Evolutionary conservation across 768 basidiomycete species (phyloP).

Genomic region (Pulveroboletus sp.): DNA sequence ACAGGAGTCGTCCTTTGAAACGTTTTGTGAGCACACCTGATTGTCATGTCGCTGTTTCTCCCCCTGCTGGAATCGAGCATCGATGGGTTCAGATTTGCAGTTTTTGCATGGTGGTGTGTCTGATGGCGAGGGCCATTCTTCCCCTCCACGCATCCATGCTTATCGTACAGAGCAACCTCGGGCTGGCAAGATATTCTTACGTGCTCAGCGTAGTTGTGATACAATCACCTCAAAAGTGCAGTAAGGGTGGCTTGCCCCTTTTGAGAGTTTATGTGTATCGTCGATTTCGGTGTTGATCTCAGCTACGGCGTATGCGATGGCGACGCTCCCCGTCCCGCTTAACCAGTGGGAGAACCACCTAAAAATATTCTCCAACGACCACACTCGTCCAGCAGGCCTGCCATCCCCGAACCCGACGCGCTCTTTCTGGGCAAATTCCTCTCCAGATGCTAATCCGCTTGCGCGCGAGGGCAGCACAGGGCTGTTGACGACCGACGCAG

Average conservation of each 20-base stretch:
- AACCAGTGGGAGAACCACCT: constrained; percentile 2
- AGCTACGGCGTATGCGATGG: constrained; percentile 6
- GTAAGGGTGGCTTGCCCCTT: too few relatives aligned
- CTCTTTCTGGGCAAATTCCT: constrained; percentile 67
- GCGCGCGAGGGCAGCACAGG: constrained; percentile 64
- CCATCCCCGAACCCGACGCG: constrained; percentile 62
- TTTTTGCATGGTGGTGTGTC: too few relatives aligned
- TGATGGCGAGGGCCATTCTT: too few relatives aligned
- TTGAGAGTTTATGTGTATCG: too few relatives aligned
- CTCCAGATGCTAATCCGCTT: constrained; percentile 58
- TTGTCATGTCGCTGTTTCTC: background rate
- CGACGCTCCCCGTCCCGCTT: background rate
- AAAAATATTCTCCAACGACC: constrained; percentile 1
- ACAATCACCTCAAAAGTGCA: too few relatives aligned
- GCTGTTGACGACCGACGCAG: constrained; percentile 51
- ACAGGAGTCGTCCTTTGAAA: too few relatives aligned
- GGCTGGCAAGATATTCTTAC: too few relatives aligned
- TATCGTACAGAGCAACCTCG: too few relatives aligned
- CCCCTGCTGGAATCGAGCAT: background rate
- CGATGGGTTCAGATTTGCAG: too few relatives aligned
- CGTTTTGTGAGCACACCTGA: background rate
- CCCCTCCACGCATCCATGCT: too few relatives aligned
- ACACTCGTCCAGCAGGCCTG: constrained; percentile 24
- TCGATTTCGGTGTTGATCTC: background rate
- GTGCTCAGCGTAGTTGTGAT: too few relatives aligned